phyloP scores from a whole-genome alignment of 768 basidiomycete species.

The Lactarius pseudohatsudake region DNA sequence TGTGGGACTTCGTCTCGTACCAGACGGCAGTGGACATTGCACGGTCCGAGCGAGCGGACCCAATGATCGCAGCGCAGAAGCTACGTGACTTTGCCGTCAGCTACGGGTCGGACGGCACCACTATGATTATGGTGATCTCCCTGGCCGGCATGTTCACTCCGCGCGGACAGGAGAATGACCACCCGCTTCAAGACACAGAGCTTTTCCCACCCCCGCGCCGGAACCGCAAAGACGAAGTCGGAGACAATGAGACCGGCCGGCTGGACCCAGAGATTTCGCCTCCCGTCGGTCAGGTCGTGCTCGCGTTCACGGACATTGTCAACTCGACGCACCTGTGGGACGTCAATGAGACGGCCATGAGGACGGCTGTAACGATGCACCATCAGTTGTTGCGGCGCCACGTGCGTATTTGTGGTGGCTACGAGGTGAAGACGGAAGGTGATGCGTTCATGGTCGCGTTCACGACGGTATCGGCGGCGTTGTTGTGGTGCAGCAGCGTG shows the following conservation, averaged over 20 bases:
- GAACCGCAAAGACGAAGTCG: constrained; percentile 48
- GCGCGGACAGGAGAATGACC: constrained; percentile 48
- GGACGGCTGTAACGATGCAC: constrained; percentile 87
- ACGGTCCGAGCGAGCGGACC: constrained; percentile 63
- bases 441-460: constrained; percentile 99
- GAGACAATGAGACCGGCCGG: constrained; percentile 57
- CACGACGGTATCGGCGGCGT: constrained; percentile 78
- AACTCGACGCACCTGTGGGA: constrained; percentile 99
- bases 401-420: constrained; percentile 88
- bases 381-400: constrained; percentile 83
- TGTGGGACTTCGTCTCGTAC: constrained; percentile 93
- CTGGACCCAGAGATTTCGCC: constrained; percentile 79
- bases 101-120: constrained; percentile 89
- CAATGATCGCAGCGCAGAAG: constrained; percentile 94
- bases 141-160: constrained; percentile 69
- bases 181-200: constrained; percentile 43
- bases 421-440: constrained; percentile 99
- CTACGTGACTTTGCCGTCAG: constrained; percentile 95
- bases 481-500: constrained; percentile 88
- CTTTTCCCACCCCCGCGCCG: constrained; percentile 36
- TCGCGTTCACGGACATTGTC: constrained; percentile 97
- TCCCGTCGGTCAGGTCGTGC: constrained; percentile 82
- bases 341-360: constrained; percentile 85
- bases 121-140: constrained; percentile 97
- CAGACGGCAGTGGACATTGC: constrained; percentile 98